A percentile compares a stretch with the other conserved stretches of the same genome.
These are phyloP conservation scores for Penicillium robsamsonii DNA, from an alignment of 495 filamentous ascomycete genomes.

Conservation along the genomic window DNA sequence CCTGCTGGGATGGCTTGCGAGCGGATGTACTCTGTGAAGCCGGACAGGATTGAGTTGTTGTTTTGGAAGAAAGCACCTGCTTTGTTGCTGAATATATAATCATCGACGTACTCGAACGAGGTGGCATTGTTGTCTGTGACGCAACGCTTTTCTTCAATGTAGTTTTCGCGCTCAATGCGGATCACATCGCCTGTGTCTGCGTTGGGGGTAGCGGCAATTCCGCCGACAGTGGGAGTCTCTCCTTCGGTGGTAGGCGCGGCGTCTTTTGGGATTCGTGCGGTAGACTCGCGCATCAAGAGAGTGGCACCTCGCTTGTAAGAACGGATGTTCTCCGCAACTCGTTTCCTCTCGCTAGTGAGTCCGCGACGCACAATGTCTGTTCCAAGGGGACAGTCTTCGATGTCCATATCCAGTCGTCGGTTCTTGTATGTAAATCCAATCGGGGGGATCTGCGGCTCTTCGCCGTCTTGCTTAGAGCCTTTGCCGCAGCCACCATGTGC, in stretches of 20 bases:
- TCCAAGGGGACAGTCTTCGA: conserved; percentile 95
- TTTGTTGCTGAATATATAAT: conserved; percentile 82
- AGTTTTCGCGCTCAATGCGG: conserved; percentile 37
- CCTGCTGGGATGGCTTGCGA: conserved; percentile 61
- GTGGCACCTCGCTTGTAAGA: conserved; percentile 82
- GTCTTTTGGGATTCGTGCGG: conserved; percentile 61
- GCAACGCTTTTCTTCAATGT: conserved; percentile 77
- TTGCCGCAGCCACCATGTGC: conserved; percentile 51
- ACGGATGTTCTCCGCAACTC: conserved; percentile 64
- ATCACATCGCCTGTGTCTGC: conserved; percentile 39
- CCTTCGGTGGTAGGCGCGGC: conserved; percentile 15
- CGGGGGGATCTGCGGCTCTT: conserved; percentile 57
- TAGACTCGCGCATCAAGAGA: conserved; percentile 82
- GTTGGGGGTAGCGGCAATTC: conserved; percentile 15
- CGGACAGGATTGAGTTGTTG: conserved; percentile 96
- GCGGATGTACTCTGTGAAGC: conserved; percentile 88
- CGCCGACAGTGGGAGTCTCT: conserved; percentile 15
- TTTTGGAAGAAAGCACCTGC: conserved; percentile 98
- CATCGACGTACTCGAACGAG: conserved; percentile 80
- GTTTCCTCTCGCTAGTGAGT: conserved; percentile 67
- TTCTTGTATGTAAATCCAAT: conserved; percentile 92
- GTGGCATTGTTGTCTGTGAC: conserved; percentile 79
- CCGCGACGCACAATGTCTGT: conserved; percentile 79
- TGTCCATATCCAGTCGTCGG: conserved; percentile 71
- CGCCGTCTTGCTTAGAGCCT: conserved; percentile 33